phyloP scores from a whole-genome alignment of 1,139 yeast genomes.

The Suhomyces atakaporum region DNA sequence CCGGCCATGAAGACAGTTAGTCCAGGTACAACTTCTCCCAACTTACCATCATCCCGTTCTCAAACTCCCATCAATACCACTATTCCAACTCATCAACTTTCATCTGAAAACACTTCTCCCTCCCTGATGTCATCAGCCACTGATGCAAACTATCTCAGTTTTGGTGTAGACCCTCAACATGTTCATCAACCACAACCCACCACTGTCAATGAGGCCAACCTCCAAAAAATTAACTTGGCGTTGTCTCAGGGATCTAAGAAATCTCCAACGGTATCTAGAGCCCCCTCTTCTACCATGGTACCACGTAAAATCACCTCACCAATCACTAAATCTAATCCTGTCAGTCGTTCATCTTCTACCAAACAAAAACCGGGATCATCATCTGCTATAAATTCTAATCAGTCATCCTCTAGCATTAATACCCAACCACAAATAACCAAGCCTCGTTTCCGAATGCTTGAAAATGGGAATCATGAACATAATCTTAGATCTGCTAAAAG shows the following conservation, averaged over 20 bases:
- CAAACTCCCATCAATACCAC: conserved; percentile 17
- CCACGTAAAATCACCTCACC: conserved; percentile 11
- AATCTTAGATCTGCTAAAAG: conserved; percentile 74
- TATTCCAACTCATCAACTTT: conserved; percentile 9
- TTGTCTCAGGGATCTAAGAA: conserved; percentile 4
- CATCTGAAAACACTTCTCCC: conserved; percentile 14
- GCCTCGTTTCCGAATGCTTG: conserved; percentile 56
- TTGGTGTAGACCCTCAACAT: conserved; percentile 6
- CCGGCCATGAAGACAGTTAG: not conserved
- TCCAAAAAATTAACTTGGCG: conserved; percentile 12
- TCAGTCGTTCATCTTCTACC: conserved; percentile 16
- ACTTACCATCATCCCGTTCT: conserved; percentile 16
- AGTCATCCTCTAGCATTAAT: conserved; percentile 14
- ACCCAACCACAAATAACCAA: conserved; percentile 13
- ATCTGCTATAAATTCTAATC: conserved; percentile 4
- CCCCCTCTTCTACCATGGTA: conserved; percentile 18
- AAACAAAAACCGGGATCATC: conserved; percentile 5
- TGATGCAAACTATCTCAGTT: conserved; percentile 10
- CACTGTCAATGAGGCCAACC: conserved; percentile 12
- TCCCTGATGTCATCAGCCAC: conserved; percentile 12
- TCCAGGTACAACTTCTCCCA: conserved; percentile 6
- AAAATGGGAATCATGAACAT: conserved; percentile 78
- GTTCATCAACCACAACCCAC: conserved; percentile 11
- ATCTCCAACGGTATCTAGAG: conserved; percentile 19
- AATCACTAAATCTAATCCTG: conserved; percentile 13